phyloP scores from a whole-genome alignment of 139 green algal species.

The Marvania coccoides region DNA sequence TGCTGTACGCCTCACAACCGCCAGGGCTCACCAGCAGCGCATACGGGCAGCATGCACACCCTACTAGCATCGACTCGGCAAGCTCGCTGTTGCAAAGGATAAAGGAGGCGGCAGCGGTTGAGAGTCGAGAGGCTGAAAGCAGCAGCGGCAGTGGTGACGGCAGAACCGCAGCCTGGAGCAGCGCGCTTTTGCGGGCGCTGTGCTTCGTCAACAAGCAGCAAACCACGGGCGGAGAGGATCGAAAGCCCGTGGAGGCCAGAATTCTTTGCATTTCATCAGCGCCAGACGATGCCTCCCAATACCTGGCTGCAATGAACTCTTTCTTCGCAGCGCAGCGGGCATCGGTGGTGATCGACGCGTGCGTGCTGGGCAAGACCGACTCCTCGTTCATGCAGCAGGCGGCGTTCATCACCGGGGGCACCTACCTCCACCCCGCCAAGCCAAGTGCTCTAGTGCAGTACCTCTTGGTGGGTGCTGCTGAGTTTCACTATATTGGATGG shows the following conservation, averaged over 20 bases:
- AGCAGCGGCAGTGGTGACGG: neutral
- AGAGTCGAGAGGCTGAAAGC: neutral
- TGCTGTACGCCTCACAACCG: constrained; percentile 14
- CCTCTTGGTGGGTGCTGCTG: constrained; percentile 14
- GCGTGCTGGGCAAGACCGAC: constrained; percentile 43
- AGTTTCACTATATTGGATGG: too few relatives aligned
- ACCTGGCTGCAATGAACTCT: constrained; percentile 67
- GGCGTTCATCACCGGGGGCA: constrained; percentile 45
- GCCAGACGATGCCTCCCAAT: constrained; percentile 43
- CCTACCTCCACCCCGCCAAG: constrained; percentile 39
- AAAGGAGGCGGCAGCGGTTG: neutral
- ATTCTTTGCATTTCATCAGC: constrained; percentile 43
- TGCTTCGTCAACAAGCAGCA: constrained; percentile 14
- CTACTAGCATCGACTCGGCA: neutral
- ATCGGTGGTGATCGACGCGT: constrained; percentile 52
- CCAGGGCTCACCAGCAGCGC: neutral
- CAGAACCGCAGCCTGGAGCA: neutral
- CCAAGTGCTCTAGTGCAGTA: constrained; percentile 18
- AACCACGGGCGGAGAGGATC: neutral
- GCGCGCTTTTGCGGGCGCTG: constrained; percentile 21
- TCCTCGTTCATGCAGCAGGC: constrained; percentile 49
- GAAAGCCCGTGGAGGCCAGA: constrained; percentile 8
- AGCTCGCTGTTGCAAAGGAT: neutral
- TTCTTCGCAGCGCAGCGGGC: constrained; percentile 61
- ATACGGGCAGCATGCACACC: too few relatives aligned